phyloP scores from a whole-genome alignment of 306 rosid genomes.

The Glycine tomentella region DNA sequence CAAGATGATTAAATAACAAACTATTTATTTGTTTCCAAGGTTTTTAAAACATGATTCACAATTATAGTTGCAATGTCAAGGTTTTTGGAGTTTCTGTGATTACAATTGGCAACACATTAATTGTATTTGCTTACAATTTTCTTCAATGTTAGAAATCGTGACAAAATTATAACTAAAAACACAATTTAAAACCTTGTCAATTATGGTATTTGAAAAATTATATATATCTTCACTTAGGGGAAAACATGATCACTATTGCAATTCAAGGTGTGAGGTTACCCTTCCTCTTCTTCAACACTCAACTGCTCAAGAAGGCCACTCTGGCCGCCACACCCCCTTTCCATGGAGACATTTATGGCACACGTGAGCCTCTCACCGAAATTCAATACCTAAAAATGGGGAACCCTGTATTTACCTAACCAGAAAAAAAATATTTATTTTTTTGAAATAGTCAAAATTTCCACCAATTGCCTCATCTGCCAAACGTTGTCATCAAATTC shows the following conservation, averaged over 20 bases:
- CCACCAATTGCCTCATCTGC: constrained; percentile 45
- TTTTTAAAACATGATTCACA: no score
- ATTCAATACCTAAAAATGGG: constrained; percentile 51
- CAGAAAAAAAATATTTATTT: no score
- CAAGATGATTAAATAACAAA: no score
- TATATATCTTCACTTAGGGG: background rate
- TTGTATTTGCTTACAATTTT: no score
- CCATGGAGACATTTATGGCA: constrained; percentile 29
- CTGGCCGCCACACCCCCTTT: constrained; percentile 36
- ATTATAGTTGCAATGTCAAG: no score
- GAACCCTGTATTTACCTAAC: constrained; percentile 57
- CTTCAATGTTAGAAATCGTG: no score
- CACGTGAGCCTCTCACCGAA: constrained; percentile 55
- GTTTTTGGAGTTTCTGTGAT: background rate
- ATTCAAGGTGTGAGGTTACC: constrained; percentile 4
- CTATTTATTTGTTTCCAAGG: no score
- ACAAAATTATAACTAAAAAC: no score
- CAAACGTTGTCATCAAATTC: constrained; percentile 47
- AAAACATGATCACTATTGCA: background rate
- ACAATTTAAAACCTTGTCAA: background rate
- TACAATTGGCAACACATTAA: background rate
- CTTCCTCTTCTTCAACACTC: background rate
- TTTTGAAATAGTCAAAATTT: constrained; percentile 41
- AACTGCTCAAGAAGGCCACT: constrained; percentile 16
- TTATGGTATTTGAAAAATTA: background rate